Percentiles rank a stretch among this genome's conserved stretches.
These are phyloP conservation scores for Cercis canadensis DNA, from an alignment of 306 rosid species.

Conservation along the genomic window DNA sequence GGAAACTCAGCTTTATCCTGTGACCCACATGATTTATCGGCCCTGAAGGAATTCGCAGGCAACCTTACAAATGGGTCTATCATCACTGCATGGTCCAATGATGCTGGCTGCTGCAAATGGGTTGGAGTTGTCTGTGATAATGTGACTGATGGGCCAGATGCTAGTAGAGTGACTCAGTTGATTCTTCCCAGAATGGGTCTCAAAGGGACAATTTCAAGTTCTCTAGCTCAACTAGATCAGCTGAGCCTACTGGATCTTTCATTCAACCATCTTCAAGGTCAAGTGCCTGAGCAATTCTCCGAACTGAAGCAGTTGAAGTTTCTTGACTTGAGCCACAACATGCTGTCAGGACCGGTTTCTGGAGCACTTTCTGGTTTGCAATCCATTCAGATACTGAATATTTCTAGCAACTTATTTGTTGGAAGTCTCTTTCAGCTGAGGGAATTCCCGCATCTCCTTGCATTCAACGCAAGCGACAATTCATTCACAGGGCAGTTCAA, in stretches of 20 bases:
- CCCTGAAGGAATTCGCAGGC: constrained; percentile 68
- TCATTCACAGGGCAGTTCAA: constrained; percentile 64
- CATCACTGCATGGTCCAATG: constrained; percentile 56
- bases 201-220: constrained; percentile 61
- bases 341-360: constrained; percentile 57
- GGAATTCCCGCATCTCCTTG: constrained; percentile 59
- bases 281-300: constrained; percentile 62
- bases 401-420: constrained; percentile 68
- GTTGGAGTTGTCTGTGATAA: constrained; percentile 67
- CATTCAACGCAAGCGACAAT: constrained; percentile 73
- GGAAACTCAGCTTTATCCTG: constrained; percentile 42
- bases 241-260: constrained; percentile 69
- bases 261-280: constrained; percentile 62
- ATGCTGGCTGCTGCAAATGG: constrained; percentile 68
- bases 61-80: constrained; percentile 57
- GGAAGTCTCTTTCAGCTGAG: constrained; percentile 44
- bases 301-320: constrained; percentile 56
- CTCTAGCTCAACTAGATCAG: constrained; percentile 58
- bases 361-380: constrained; percentile 56
- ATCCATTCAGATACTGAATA: constrained; percentile 59
- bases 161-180: constrained; percentile 64
- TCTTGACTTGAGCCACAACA: constrained; percentile 78
- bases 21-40: constrained; percentile 61
- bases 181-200: constrained; percentile 62
- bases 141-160: constrained; percentile 40